Evolutionary conservation across 257 asterid genomes (phyloP), one percentile per base, ranked within the genome.

Genomic region (Osmanthus fragrans): DNA sequence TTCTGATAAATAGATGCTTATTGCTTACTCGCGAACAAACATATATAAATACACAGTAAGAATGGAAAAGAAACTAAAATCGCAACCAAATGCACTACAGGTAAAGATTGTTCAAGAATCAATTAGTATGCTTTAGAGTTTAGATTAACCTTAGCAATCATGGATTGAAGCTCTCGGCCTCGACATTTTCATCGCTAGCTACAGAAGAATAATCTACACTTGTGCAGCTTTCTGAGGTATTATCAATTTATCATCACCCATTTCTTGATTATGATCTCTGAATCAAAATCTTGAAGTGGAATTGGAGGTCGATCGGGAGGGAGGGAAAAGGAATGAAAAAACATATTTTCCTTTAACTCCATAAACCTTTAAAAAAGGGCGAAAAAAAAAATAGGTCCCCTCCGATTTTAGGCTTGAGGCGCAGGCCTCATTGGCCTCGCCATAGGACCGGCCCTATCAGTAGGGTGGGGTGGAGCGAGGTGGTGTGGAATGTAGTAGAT

Each of bases 141-240:
- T 30, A 30, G 32, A 30, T 30, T 30, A 40, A 65, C 32, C 2
- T 0, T 18, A 58, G 89, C 97, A 97, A 96, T 91, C 94, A 93
- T 91, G 85, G 97, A 91, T 76, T 86, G 87, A 60, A 91, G 84
- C 69, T 91, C 32, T 30, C 88, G 19, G 83, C 64, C 58, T 88
- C 90, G 15, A 72, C 87, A 7, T 82, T 87, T 23, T 19, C 84
- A 13, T 76, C 75, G 69, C 90, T 86, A 6, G 87, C 87, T 65
- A 85, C 23, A 71, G 89, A 88, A 1, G 85, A 87, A 65, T 86
- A 83, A 70, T 90, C 94, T 0, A 75, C 73, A 36, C 76, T 78
- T 15, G 85, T 81, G 79, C 80, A 83, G 65, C 73, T 84, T 25
- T 84, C 82, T 3, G 81, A 77, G 0, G 88, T 87, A 23, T 80